Evolutionary conservation across 768 basidiomycete species (phyloP), one percentile per base, ranked within the genome.

Genomic region (Russula brevipes): DNA sequence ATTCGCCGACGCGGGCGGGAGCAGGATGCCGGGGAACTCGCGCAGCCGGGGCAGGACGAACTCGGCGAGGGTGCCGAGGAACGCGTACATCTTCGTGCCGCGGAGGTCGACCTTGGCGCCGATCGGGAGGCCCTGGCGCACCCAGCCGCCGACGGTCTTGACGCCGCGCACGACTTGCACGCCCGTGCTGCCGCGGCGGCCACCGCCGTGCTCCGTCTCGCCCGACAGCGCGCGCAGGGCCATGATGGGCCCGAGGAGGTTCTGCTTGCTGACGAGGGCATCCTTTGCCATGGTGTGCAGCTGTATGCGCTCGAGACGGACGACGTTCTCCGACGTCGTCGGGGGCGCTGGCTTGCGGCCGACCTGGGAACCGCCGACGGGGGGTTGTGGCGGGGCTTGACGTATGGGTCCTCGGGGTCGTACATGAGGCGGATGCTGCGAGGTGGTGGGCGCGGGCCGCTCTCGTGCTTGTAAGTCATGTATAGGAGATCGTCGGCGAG

Each of bases 1-100:
- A 42, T 82, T 85, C n/a, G 83, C 80, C 0, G 85, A 86, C 12
- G 85, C 77, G 5, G 87, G 82, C n/a, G 92, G 91, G 19, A 99
- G 78, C 4, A 83, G 73, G 66, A 99, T 71, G 35, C 96, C 97
- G 11, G 81, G 79, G 77, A 94, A 99, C 70, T 98, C 95, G 70
- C 94, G 84, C 57, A 97, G 74, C 24, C 96, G 86, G 1, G 96
- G 96, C n/a, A 98, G 78, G 62, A 99, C 96, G 71, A 98, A 97
- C 71, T 98, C 94, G 70, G 86, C 84, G 69, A 99, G 82, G 8
- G 85, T 87, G 60, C 85, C 85, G 60, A 98, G 78, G 75, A 98
- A 98, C 69, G 92, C 89, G 78, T 92, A 98, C 95, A 98, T 98
- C 68, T 87, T 85, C 53, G 89, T 86, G 14, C 95, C 95, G 71